phyloP scores from a whole-genome alignment of 192 early-diverging fungal species.

The Umbelopsis ramanniana region DNA sequence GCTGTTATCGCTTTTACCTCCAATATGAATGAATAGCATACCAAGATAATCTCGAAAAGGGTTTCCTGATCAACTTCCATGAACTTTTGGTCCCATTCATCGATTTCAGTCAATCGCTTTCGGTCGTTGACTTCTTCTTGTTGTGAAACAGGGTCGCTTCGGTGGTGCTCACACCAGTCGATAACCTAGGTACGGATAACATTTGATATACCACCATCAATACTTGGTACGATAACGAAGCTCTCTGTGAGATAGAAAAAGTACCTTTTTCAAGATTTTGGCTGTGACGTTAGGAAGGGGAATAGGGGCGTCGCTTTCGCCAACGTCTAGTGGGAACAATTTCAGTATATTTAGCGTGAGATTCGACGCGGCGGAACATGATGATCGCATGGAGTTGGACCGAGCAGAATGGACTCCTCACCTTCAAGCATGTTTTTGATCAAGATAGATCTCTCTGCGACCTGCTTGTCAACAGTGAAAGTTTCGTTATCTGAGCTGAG shows the following conservation, averaged over 20 bases:
- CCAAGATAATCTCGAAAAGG: constrained; percentile 80
- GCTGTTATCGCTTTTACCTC: background rate
- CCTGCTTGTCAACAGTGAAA: constrained; percentile 66
- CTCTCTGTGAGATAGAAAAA: too few species aligned
- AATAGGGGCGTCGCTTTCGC: constrained; percentile 68
- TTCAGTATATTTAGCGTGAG: background rate
- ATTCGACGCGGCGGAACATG: background rate
- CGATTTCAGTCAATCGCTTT: constrained; percentile 72
- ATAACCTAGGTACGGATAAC: constrained; percentile 55
- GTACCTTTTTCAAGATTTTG: constrained; percentile 75
- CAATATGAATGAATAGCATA: constrained; percentile 22
- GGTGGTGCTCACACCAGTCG: constrained; percentile 83
- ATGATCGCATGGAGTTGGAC: too few species aligned
- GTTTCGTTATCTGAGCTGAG: constrained; percentile 66
- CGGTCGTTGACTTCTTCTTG: constrained; percentile 59
- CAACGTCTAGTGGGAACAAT: constrained; percentile 52
- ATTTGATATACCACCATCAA: too few species aligned
- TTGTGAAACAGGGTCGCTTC: constrained; percentile 60
- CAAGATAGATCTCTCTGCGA: constrained; percentile 74
- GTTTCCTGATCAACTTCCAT: constrained; percentile 82
- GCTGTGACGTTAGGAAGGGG: constrained; percentile 79
- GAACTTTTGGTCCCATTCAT: constrained; percentile 80
- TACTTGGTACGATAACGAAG: too few species aligned
- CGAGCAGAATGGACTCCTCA: constrained; percentile 2
- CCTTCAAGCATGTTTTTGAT: constrained; percentile 84